These are phyloP conservation scores for Xylaria bambusicola DNA, from an alignment of 495 filamentous ascomycete species.

Conservation along the genomic window DNA sequence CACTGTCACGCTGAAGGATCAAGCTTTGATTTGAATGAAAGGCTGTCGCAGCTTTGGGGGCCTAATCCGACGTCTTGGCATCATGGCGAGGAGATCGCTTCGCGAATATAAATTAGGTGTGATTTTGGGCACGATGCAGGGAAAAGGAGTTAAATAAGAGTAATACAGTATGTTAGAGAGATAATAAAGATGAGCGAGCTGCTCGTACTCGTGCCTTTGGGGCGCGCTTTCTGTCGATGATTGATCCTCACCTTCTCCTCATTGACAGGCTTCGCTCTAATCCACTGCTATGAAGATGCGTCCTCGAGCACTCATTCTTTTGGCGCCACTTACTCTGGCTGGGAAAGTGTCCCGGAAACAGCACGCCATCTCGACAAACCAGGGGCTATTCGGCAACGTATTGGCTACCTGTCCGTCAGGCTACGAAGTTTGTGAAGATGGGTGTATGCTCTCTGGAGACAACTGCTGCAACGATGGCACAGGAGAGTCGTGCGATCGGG, in stretches of 20 bases:
- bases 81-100: background rate
- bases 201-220: background rate
- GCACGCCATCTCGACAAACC: background rate
- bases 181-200: no score
- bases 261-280: no score
- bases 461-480: conserved; percentile 29
- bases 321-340: background rate
- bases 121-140: background rate
- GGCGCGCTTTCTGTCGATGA: background rate
- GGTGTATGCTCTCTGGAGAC: background rate
- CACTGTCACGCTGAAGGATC: background rate
- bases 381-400: background rate
- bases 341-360: background rate
- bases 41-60: background rate
- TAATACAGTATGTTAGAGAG: no score
- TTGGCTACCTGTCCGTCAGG: background rate
- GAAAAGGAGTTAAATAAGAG: background rate
- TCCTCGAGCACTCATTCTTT: background rate
- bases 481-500: conserved; percentile 24
- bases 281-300: background rate
- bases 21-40: background rate
- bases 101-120: background rate
- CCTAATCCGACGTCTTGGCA: conserved; percentile 1
- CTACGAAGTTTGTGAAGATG: background rate
- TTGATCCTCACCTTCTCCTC: background rate